Evolutionary conservation across 129 eudicot genomes (phyloP).

Genomic region (Lactuca saligna): DNA sequence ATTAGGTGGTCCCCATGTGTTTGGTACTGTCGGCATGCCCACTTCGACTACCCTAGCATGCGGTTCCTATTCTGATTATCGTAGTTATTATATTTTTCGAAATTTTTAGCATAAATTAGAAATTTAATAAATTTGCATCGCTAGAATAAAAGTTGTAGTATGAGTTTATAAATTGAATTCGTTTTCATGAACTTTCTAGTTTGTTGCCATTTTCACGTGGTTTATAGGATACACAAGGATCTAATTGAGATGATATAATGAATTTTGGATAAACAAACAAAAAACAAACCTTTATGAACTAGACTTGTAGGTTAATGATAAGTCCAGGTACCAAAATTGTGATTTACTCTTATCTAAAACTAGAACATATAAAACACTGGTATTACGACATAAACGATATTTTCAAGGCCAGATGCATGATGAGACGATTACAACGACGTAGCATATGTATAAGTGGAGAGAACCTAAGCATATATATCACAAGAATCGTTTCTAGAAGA

Average conservation of each 20-base stretch:
- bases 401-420: not conserved
- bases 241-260: not conserved
- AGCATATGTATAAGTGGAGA: conserved; percentile 2
- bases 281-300: not conserved
- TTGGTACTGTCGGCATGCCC: too few species aligned
- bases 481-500: not conserved
- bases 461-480: not conserved
- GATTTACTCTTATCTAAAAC: not conserved
- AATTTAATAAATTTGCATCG: too few species aligned
- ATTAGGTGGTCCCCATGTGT: too few species aligned
- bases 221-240: not conserved
- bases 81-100: too few species aligned
- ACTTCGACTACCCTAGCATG: too few species aligned
- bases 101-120: too few species aligned
- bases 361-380: not conserved
- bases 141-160: too few species aligned
- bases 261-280: not conserved
- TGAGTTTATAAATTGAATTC: not conserved
- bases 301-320: not conserved
- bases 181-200: not conserved
- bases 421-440: not conserved
- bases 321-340: not conserved
- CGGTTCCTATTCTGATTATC: too few species aligned
- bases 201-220: not conserved
- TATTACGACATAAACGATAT: not conserved